Conservation (phyloP, 2,329 filamentous ascomycete species). For the Talaromyces sp. region DNA sequence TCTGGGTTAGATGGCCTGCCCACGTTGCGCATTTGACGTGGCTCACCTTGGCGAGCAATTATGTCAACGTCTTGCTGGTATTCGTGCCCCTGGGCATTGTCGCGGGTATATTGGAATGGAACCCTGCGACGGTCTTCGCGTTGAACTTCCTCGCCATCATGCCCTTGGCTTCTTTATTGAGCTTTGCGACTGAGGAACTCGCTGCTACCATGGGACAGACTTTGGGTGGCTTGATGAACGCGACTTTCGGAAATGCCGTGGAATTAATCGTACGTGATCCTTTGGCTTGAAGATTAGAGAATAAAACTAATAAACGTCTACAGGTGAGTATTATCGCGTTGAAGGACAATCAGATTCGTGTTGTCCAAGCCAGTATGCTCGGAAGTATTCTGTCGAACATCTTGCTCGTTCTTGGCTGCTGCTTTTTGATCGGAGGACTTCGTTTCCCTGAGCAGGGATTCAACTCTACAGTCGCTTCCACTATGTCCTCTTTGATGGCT, state of each 20-base stretch:
- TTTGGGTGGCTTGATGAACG: slow-evolving; percentile 61
- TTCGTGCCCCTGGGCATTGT: slow-evolving; percentile 64
- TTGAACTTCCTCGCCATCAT: slow-evolving; percentile 64
- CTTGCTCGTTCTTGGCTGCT: slow-evolving; percentile 78
- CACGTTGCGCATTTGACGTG: slow-evolving; percentile 41
- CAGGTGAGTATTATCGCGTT: slow-evolving; percentile 91
- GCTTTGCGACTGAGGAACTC: slow-evolving; percentile 63
- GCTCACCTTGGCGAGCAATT: slow-evolving; percentile 46
- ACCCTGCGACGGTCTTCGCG: slow-evolving; percentile 56
- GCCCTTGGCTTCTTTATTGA: slow-evolving; percentile 58
- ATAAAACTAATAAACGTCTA: slow-evolving; percentile 30
- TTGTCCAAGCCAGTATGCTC: slow-evolving; percentile 97
- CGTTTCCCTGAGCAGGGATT: slow-evolving; percentile 64
- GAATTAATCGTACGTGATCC: slow-evolving; percentile 60
- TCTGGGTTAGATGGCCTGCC: slow-evolving; percentile 40
- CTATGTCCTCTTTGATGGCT: slow-evolving; percentile 66
- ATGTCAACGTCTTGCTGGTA: slow-evolving; percentile 59
- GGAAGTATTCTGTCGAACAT: slow-evolving; percentile 94
- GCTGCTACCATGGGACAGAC: slow-evolving; percentile 60
- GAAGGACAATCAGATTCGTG: slow-evolving; percentile 77
- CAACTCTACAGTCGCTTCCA: slow-evolving; percentile 49
- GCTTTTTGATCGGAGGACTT: slow-evolving; percentile 71
- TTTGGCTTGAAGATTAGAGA: slow-evolving; percentile 29
- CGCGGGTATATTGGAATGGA: slow-evolving; percentile 57
- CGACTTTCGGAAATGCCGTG: slow-evolving; percentile 64